Percentiles rank a stretch among this genome's conserved stretches.
Evolutionary conservation across 2,329 filamentous ascomycete genomes (phyloP).

Genomic region (Kalmusia sp.): DNA sequence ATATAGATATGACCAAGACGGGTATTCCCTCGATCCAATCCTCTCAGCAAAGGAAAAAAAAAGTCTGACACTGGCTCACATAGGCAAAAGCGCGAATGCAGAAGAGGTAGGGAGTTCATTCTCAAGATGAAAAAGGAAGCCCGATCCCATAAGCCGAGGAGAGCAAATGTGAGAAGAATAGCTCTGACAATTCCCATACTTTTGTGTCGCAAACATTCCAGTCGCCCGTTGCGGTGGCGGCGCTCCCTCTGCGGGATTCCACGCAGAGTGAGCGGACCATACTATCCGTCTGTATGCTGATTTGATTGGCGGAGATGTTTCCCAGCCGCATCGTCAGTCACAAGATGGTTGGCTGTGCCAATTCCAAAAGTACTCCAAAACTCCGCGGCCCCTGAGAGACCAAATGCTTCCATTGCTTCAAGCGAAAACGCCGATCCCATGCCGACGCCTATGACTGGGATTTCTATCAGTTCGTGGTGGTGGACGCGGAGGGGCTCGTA

Average conservation of each 20-base stretch:
- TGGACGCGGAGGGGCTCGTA: slow-evolving; percentile 30
- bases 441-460: slow-evolving; percentile 39
- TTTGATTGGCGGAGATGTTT: neutral
- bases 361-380: slow-evolving; percentile 34
- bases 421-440: slow-evolving; percentile 45
- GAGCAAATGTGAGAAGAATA: neutral
- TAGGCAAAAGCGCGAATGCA: neutral
- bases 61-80: neutral
- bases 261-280: neutral
- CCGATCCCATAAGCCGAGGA: neutral
- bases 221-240: neutral
- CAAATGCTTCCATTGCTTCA: slow-evolving; percentile 35
- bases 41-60: neutral
- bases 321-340: neutral
- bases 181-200: neutral
- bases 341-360: neutral
- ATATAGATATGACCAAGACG: slow-evolving; percentile 1
- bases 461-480: slow-evolving; percentile 37
- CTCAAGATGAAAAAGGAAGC: neutral
- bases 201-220: slow-evolving; percentile 1
- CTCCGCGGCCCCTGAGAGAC: slow-evolving; percentile 41
- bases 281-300: too few species aligned
- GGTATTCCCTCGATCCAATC: slow-evolving; percentile 4
- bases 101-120: neutral
- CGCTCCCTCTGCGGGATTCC: neutral